Conservation (phyloP, 495 filamentous ascomycete species). For the Penicillium samsonianum region DNA sequence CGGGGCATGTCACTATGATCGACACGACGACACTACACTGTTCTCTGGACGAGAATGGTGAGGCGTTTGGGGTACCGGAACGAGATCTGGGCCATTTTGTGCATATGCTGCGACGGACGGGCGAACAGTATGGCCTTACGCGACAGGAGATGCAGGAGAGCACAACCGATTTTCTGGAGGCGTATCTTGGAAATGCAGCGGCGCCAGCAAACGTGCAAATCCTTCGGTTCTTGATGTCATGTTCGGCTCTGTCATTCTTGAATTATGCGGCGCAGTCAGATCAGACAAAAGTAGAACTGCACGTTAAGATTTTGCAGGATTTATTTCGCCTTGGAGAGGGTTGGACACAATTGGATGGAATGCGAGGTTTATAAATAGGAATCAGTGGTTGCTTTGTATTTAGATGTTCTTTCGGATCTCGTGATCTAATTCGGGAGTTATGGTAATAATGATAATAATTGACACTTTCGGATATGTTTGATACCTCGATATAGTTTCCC, state of each 20-base stretch:
- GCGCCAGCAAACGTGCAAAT: not conserved
- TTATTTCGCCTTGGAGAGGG: not conserved
- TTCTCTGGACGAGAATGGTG: constrained; percentile 1
- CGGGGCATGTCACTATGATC: not conserved
- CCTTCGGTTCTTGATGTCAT: not conserved
- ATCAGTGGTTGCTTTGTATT: not conserved
- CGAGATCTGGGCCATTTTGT: constrained; percentile 3
- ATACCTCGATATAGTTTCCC: not conserved
- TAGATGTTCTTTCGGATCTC: constrained; percentile 1
- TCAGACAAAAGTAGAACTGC: constrained; percentile 1
- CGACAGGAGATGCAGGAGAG: constrained; percentile 3
- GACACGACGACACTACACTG: constrained; percentile 6
- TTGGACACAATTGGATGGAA: not conserved
- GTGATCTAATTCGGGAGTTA: constrained; percentile 1
- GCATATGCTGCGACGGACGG: constrained; percentile 1
- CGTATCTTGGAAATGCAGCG: not conserved
- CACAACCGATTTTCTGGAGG: not conserved
- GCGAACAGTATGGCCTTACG: constrained; percentile 2
- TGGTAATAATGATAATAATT: not conserved
- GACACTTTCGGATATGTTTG: not conserved
- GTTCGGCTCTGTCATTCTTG: constrained; percentile 3
- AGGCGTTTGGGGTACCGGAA: not conserved
- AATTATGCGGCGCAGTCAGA: constrained; percentile 1
- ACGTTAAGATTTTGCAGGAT: not conserved
- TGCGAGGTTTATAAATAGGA: not conserved